Conservation (phyloP, 2,329 filamentous ascomycete genomes). For the Diaporthe australafricana region DNA sequence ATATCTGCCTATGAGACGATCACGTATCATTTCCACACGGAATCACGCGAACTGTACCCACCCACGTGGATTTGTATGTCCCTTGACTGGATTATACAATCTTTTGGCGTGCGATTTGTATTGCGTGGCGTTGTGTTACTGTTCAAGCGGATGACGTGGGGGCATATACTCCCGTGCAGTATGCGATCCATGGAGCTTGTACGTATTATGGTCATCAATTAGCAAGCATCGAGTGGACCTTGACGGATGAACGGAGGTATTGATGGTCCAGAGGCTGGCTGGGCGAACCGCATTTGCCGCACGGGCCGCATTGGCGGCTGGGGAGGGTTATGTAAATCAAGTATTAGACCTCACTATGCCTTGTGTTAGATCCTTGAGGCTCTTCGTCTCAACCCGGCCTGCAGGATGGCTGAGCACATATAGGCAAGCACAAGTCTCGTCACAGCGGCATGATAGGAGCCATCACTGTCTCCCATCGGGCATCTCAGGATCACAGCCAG, state of each 20-base stretch:
- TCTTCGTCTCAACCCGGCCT: not conserved
- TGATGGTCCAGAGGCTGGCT: not conserved
- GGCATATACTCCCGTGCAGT: not conserved
- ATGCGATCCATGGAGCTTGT: not conserved
- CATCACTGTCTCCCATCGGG: not conserved
- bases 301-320: constrained; percentile 1
- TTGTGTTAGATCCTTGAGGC: not conserved
- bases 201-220: not conserved
- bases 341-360: constrained; percentile 2
- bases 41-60: not conserved
- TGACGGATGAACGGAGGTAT: not conserved
- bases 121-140: not conserved
- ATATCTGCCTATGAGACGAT: not conserved
- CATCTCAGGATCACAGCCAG: not conserved
- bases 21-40: not conserved
- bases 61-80: not conserved
- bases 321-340: not conserved
- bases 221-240: not conserved
- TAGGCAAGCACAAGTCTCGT: not conserved
- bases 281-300: constrained; percentile 9
- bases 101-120: not conserved
- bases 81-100: not conserved
- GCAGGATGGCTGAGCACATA: not conserved
- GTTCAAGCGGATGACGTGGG: not conserved
- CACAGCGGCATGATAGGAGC: not conserved